Evolutionary conservation across 2,329 filamentous ascomycete genomes (phyloP).

Genomic region (Trichoderma pleuroti): DNA sequence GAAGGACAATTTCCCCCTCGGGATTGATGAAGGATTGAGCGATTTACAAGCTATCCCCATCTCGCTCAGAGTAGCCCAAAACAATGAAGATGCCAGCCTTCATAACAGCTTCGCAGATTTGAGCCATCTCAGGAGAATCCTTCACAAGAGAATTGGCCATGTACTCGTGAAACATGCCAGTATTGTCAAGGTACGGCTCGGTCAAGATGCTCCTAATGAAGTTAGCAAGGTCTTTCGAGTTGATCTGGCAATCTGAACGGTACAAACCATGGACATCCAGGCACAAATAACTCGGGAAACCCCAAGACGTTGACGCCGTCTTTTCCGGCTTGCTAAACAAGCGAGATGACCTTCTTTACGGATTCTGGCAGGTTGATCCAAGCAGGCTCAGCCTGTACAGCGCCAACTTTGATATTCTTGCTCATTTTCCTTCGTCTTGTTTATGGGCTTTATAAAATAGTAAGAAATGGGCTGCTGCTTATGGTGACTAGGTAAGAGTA

Average conservation of each 20-base stretch:
- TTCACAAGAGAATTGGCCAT: slow-evolving; percentile 24
- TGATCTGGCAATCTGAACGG: not conserved
- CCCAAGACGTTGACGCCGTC: slow-evolving; percentile 51
- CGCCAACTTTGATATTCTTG: slow-evolving; percentile 38
- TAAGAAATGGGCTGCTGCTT: no score
- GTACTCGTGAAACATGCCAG: not conserved
- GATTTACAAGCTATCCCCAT: slow-evolving; percentile 42
- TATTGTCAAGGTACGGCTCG: not conserved
- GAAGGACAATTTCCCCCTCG: slow-evolving; percentile 39
- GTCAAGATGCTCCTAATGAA: slow-evolving; percentile 3
- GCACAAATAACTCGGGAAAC: slow-evolving; percentile 51
- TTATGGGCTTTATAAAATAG: not conserved
- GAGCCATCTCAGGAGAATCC: slow-evolving; percentile 40
- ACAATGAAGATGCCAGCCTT: slow-evolving; percentile 42
- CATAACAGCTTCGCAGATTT: slow-evolving; percentile 36
- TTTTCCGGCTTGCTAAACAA: slow-evolving; percentile 51
- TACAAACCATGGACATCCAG: slow-evolving; percentile 47
- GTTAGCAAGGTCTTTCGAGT: not conserved
- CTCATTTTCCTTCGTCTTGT: not conserved
- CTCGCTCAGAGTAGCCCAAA: slow-evolving; percentile 46
- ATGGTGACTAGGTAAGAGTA: not conserved
- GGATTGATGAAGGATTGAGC: slow-evolving; percentile 50
- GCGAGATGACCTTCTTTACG: slow-evolving; percentile 51
- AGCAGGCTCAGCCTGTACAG: slow-evolving; percentile 55
- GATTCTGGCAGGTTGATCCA: slow-evolving; percentile 55